Base-by-base conservation (phyloP, 345 rosid genomes). In the Eucalyptus virginea region DNA sequence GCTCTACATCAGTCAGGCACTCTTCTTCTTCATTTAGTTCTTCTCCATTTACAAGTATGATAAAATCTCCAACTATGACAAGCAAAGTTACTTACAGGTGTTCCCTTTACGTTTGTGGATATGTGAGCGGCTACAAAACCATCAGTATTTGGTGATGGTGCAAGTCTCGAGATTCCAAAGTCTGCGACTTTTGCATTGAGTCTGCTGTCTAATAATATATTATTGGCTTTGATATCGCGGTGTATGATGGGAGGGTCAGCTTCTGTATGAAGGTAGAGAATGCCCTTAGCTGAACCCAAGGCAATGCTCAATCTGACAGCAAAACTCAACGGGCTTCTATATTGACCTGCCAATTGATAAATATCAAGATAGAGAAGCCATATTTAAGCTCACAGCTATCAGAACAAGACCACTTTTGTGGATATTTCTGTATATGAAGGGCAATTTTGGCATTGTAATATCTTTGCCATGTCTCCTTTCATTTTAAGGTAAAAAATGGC, bases 211-310 rank as follows among this genome's bases (percentile, higher is more conserved):
- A 98, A 88, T 86, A 98, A 91, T 90, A 98, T 98, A 92, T 97
- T 98, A 94, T 94, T 97, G 58, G 99, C 99, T 93, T 98, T 98
- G 92, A 98, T 96, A 93, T 98, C 99, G n/a, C 99, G 94, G 91
- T 98, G 98, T 88, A 96, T 96, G 91, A 98, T 94, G 24, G 99
- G 99, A 86, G 99, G 99, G 91, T 98, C 91, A 72, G 99, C 99
- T 94, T 98, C 99, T 6, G 97, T 96, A 88, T 98, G 99, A 34
- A 98, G 94, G 92, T 97, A 98, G 87, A 96, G 92, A 87, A 97
- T 95, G 45, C 99, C 99, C 92, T 93, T 97, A 49, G 99, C 95
- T 45, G 99, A 94, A 85, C 96, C 99, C 90, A 96, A 86, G 54
- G 99, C 96, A 90, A 95, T 88, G 88, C 95, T 91, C 94, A 95